Evolutionary conservation across 2,329 filamentous ascomycete species (phyloP), one percentile per base, ranked within the genome.

Genomic region (Myriosclerotinia curreyana): DNA sequence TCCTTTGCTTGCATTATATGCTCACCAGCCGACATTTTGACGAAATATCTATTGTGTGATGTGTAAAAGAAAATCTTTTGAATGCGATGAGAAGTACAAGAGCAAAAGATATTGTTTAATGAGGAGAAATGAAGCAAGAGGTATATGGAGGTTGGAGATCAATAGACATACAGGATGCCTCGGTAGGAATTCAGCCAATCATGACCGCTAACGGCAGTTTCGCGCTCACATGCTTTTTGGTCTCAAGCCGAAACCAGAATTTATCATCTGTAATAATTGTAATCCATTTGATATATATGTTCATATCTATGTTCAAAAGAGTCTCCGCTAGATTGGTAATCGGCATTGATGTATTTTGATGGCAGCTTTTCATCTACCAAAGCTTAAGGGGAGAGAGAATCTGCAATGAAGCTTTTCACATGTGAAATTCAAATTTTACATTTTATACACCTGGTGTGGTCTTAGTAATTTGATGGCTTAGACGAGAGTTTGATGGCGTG

Each of bases 11-110:
- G 58, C n/a, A 31, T 51, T 49, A 40, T n/a, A 28, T 22, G 60
- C 69, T 53, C 62, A 72, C 71, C 71, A 60, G 69, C 67, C 69
- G 71, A 72, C 71, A 72, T 72, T 36, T 59, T 36, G 42, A 6
- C 20, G 20, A 59, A 38, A 36, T 59, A 28, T 22, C 1, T 17
- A 36, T 50, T 22, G 20, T 55, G 34, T 48, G 50, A 22, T 34
- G 14, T 44, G n/a, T 22, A 52, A 28, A 28, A 14, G n/a, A n/a
- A 36, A 40, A n/a, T 34, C 34, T 60, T 15, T 34, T 42, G 9
- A 53, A 31, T 60, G 38, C 38, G 28, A 50, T 42, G 55, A 31
- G 59, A 44, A 28, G 20, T 50, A 52, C 6, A 5, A 34, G 28
- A 49, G n/a, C 31, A 50, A n/a, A 53, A 40, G 36, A 2, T 28